Evolutionary conservation across 805 yeast species (phyloP).

Genomic region (Metschnikowia vanudenii): DNA sequence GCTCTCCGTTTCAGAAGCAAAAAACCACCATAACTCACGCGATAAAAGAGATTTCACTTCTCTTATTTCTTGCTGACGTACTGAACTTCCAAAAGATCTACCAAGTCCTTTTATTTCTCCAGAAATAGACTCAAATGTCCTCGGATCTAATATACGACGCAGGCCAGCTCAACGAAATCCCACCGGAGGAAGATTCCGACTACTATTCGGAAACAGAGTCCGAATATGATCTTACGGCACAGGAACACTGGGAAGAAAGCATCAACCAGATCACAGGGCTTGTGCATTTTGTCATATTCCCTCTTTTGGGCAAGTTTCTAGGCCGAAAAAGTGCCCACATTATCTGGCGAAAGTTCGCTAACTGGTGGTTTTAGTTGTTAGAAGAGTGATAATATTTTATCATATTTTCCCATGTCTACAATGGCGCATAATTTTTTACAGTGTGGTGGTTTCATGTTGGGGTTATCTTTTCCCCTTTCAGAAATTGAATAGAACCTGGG

Average conservation of each 20-base stretch:
- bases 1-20: too few relatives aligned
- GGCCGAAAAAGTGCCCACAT: conserved; percentile 51
- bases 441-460: too few relatives aligned
- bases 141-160: conserved; percentile 8
- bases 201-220: conserved; percentile 16
- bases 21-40: too few relatives aligned
- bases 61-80: too few relatives aligned
- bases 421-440: too few relatives aligned
- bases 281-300: conserved; percentile 58
- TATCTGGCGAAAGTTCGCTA: conserved; percentile 37
- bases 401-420: too few relatives aligned
- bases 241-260: conserved; percentile 74
- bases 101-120: not conserved
- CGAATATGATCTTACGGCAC: conserved; percentile 45
- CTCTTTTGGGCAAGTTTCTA: conserved; percentile 62
- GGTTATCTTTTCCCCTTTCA: too few relatives aligned
- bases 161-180: not conserved
- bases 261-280: conserved; percentile 57
- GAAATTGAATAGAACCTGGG: too few relatives aligned
- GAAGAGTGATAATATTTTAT: too few relatives aligned
- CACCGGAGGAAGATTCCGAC: conserved; percentile 10
- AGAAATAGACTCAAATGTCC: not conserved
- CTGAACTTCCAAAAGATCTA: too few relatives aligned
- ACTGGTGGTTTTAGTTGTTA: conserved; percentile 33
- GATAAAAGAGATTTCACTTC: too few relatives aligned